phyloP scores from a whole-genome alignment of 164 flowering plant genomes.

The Chloranthus sessilifolius region DNA sequence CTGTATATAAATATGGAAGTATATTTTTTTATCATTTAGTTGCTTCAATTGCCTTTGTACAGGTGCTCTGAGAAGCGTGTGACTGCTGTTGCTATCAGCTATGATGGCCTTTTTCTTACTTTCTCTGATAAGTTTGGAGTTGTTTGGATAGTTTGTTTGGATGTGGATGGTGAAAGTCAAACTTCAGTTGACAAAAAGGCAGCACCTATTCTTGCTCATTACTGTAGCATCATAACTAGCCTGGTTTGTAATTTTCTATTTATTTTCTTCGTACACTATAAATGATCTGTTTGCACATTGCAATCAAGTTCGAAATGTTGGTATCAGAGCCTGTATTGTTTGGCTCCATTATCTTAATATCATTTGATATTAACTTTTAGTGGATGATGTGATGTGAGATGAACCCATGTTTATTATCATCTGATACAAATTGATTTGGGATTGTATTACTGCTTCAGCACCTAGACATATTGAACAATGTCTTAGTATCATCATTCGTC shows the following conservation, averaged over 20 bases:
- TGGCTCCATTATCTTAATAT: neutral
- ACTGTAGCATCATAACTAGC: slow-evolving; percentile 94
- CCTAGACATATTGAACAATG: too few relatives aligned
- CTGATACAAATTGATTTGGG: too few relatives aligned
- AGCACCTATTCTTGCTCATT: slow-evolving; percentile 70
- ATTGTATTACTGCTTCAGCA: too few relatives aligned
- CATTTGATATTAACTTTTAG: neutral
- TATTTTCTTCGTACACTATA: neutral
- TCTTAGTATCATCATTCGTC: too few relatives aligned
- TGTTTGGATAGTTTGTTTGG: slow-evolving; percentile 62
- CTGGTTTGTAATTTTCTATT: slow-evolving; percentile 42
- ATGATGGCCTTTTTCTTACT: slow-evolving; percentile 55
- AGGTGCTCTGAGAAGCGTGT: slow-evolving; percentile 93
- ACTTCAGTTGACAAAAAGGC: slow-evolving; percentile 39
- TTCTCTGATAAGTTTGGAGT: slow-evolving; percentile 98
- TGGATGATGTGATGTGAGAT: too few relatives aligned
- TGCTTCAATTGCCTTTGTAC: slow-evolving; percentile 8
- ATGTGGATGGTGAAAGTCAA: slow-evolving; percentile 23
- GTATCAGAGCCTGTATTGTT: too few relatives aligned
- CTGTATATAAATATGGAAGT: neutral
- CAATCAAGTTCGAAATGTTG: too few relatives aligned
- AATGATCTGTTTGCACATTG: too few relatives aligned
- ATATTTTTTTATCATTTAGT: too few relatives aligned
- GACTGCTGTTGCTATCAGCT: slow-evolving; percentile 78
- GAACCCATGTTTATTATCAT: too few relatives aligned